These are phyloP conservation scores for Aphanoascus verrucosus DNA, from an alignment of 2,329 filamentous ascomycete genomes.

Conservation along the genomic window DNA sequence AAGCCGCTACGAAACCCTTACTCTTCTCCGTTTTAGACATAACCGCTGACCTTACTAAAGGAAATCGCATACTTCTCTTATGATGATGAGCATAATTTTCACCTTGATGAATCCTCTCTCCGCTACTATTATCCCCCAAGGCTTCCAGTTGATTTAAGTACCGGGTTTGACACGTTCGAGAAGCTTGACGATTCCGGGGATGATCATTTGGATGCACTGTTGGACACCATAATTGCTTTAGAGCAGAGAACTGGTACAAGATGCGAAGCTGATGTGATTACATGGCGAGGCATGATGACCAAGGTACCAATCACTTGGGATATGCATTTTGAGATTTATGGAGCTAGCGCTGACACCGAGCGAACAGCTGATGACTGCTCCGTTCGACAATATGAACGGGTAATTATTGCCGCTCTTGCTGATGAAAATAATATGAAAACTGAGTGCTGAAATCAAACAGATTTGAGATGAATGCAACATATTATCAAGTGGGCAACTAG, in stretches of 20 bases:
- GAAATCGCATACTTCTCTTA: conserved; percentile 93
- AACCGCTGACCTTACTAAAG: conserved; percentile 34
- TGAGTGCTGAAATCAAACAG: conserved; percentile 34
- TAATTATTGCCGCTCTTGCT: conserved; percentile 32
- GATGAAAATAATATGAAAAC: conserved; percentile 1
- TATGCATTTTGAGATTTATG: background rate
- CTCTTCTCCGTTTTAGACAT: background rate
- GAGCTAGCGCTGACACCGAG: background rate
- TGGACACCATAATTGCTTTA: conserved; percentile 62
- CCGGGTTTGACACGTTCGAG: conserved; percentile 70
- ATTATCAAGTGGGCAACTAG: conserved; percentile 59
- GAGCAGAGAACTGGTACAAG: conserved; percentile 59
- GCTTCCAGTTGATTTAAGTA: conserved; percentile 61
- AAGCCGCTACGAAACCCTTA: background rate
- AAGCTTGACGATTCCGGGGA: conserved; percentile 74
- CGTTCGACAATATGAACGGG: conserved; percentile 73
- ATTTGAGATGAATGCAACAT: conserved; percentile 93
- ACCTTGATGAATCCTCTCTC: conserved; percentile 65
- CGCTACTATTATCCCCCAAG: conserved; percentile 77
- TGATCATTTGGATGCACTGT: conserved; percentile 74
- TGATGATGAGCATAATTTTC: conserved; percentile 69
- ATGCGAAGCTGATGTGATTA: conserved; percentile 69
- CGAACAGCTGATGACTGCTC: conserved; percentile 68
- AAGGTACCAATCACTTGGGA: conserved; percentile 49
- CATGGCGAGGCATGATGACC: conserved; percentile 98